Evolutionary conservation across 1,139 yeast genomes (phyloP).

Genomic region (Debaryomyces sp.): DNA sequence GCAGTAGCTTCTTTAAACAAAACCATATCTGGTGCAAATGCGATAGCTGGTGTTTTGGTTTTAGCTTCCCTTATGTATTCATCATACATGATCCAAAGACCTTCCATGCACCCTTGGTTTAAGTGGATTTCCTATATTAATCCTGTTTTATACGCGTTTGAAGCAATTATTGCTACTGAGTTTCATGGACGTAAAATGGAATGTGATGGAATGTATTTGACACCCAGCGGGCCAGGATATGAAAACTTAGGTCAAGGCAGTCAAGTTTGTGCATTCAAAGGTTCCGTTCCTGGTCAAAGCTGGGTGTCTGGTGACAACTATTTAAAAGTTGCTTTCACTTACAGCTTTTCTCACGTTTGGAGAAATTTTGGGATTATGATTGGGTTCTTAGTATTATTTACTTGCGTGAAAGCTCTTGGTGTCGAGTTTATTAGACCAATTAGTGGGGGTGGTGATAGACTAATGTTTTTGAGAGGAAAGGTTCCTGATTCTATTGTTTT

Average conservation of each 20-base stretch:
- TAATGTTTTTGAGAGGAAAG: slow-evolving; percentile 57
- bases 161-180: slow-evolving; percentile 55
- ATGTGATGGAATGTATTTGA: slow-evolving; percentile 42
- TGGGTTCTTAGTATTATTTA: slow-evolving; percentile 56
- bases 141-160: slow-evolving; percentile 60
- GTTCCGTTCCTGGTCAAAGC: slow-evolving; percentile 46
- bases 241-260: slow-evolving; percentile 35
- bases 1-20: slow-evolving; percentile 52
- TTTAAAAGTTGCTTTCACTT: slow-evolving; percentile 43
- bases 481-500: slow-evolving; percentile 37
- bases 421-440: slow-evolving; percentile 56
- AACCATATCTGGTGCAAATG: slow-evolving; percentile 52
- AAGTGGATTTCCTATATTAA: slow-evolving; percentile 63
- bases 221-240: slow-evolving; percentile 60
- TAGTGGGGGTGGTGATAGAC: slow-evolving; percentile 59
- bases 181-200: slow-evolving; percentile 58
- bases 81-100: slow-evolving; percentile 58
- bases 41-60: slow-evolving; percentile 52
- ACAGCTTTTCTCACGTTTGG: slow-evolving; percentile 57
- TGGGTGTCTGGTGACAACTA: slow-evolving; percentile 54
- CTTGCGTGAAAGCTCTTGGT: slow-evolving; percentile 45
- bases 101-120: slow-evolving; percentile 67
- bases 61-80: slow-evolving; percentile 54
- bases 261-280: slow-evolving; percentile 54
- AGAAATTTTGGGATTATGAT: slow-evolving; percentile 64